A percentile compares a stretch with the other conserved stretches of the same genome.
These are phyloP conservation scores for Fusarium metavorans DNA, from an alignment of 2,329 filamentous ascomycete genomes.

Conservation along the genomic window DNA sequence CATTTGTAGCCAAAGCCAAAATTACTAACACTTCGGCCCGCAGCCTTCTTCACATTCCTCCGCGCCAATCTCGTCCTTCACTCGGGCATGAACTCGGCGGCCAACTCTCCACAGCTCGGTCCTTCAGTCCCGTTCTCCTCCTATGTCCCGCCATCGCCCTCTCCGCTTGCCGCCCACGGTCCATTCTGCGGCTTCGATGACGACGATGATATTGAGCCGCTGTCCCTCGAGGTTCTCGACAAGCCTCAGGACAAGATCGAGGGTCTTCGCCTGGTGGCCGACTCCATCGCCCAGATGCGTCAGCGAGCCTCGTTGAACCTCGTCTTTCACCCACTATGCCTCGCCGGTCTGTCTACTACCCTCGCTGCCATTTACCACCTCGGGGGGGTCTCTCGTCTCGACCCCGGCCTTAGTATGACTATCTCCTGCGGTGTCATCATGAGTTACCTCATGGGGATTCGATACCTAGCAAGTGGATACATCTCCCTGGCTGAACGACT, in stretches of 20 bases:
- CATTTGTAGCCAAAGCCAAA: conserved; percentile 11
- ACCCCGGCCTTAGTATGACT: conserved; percentile 67
- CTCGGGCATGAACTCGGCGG: conserved; percentile 71
- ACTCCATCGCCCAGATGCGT: conserved; percentile 85
- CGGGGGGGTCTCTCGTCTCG: conserved; percentile 58
- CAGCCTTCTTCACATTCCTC: conserved; percentile 87
- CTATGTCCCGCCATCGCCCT: conserved; percentile 63
- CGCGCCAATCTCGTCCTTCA: conserved; percentile 82
- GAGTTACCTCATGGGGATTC: conserved; percentile 71
- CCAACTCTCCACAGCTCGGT: conserved; percentile 73
- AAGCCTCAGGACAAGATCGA: conserved; percentile 71
- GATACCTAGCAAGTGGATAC: conserved; percentile 72
- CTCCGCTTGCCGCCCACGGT: conserved; percentile 70
- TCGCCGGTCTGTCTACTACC: conserved; percentile 59
- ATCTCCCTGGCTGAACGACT: conserved; percentile 71
- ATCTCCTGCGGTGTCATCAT: conserved; percentile 72
- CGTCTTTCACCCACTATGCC: conserved; percentile 70
- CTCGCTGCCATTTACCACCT: conserved; percentile 61
- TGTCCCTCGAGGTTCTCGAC: conserved; percentile 70
- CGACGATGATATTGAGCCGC: conserved; percentile 65
- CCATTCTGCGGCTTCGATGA: conserved; percentile 62
- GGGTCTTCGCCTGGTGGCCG: conserved; percentile 80
- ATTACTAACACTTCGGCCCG: conserved; percentile 29
- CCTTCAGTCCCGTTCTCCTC: conserved; percentile 54
- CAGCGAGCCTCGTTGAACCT: conserved; percentile 74